Percentiles rank a stretch among this genome's conserved stretches.
Conservation (phyloP, 495 filamentous ascomycete genomes). For the Friedmanniomyces simplex region DNA sequence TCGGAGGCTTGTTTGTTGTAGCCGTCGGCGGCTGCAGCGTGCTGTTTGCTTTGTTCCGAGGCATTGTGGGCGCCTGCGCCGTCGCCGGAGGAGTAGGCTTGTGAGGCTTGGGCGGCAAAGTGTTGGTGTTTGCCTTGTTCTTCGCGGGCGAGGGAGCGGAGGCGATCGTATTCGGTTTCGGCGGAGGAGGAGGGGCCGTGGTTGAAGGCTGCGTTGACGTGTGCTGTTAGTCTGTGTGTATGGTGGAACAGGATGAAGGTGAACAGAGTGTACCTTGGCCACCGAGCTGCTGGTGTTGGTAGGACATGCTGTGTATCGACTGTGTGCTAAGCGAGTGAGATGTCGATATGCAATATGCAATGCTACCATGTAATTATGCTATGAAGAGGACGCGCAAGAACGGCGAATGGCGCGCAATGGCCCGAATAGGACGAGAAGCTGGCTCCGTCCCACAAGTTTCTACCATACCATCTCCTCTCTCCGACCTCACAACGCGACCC, state of each 20-base stretch:
- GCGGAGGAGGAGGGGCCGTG: conserved; percentile 53
- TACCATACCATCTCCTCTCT: background rate
- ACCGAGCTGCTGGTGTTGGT: background rate
- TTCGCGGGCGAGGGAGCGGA: conserved; percentile 69
- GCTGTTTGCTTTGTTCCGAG: conserved; percentile 72
- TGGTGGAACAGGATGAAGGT: too few species aligned
- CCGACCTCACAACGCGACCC: background rate
- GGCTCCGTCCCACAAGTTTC: background rate
- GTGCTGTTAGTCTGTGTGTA: background rate
- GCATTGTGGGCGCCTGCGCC: conserved; percentile 67
- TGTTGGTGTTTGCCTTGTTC: conserved; percentile 64
- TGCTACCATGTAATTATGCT: background rate
- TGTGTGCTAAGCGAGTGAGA: background rate
- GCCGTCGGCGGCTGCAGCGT: conserved; percentile 64
- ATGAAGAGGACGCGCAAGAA: too few species aligned
- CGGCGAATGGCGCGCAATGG: too few species aligned
- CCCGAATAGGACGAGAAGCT: background rate
- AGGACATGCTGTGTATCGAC: conserved; percentile 1
- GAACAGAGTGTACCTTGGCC: conserved; percentile 1
- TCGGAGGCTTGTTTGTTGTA: conserved; percentile 86
- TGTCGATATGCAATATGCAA: background rate
- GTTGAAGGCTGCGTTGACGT: conserved; percentile 60
- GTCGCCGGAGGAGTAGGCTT: conserved; percentile 73
- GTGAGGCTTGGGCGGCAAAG: conserved; percentile 53
- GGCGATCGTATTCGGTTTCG: conserved; percentile 84